Conservation (phyloP, 208 protist species). For the Angomonas desouzai region DNA sequence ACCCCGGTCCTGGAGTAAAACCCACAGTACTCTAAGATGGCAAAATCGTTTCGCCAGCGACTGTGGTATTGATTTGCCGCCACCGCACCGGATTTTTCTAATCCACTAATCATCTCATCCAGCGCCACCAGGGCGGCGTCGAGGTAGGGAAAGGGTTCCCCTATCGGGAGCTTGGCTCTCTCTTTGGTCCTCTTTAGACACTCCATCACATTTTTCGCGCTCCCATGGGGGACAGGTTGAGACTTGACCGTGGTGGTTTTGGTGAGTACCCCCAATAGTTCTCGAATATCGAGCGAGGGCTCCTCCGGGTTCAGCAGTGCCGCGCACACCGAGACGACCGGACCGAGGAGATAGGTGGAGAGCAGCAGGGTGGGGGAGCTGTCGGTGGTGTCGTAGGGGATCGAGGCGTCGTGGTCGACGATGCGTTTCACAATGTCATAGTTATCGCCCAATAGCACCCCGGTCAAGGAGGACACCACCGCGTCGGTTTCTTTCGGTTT, state of each 20-base stretch:
- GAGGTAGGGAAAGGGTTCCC: too few species aligned
- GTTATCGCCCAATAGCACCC: conserved; percentile 17
- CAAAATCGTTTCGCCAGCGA: conserved; percentile 6
- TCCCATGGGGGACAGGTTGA: conserved; percentile 4
- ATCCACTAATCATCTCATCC: not conserved
- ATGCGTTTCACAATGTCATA: conserved; percentile 9
- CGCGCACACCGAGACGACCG: conserved; percentile 2
- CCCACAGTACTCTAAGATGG: not conserved
- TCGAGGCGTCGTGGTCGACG: not conserved
- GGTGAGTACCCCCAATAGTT: not conserved
- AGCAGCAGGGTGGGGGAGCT: not conserved
- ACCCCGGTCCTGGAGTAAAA: not conserved
- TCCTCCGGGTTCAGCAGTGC: conserved; percentile 5
- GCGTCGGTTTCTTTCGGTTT: conserved; percentile 8
- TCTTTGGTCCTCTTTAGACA: not conserved
- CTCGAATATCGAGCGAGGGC: not conserved
- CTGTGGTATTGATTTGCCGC: not conserved
- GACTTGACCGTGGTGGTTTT: not conserved
- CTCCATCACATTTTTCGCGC: not conserved
- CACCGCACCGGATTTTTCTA: not conserved
- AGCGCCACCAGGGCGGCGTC: not conserved
- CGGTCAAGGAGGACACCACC: conserved; percentile 16
- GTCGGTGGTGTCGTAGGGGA: not conserved
- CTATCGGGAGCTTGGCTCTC: not conserved
- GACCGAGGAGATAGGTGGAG: not conserved